These are phyloP conservation scores for Dipodascopsis uninucleata DNA, from an alignment of 805 yeast species.

Conservation along the genomic window DNA sequence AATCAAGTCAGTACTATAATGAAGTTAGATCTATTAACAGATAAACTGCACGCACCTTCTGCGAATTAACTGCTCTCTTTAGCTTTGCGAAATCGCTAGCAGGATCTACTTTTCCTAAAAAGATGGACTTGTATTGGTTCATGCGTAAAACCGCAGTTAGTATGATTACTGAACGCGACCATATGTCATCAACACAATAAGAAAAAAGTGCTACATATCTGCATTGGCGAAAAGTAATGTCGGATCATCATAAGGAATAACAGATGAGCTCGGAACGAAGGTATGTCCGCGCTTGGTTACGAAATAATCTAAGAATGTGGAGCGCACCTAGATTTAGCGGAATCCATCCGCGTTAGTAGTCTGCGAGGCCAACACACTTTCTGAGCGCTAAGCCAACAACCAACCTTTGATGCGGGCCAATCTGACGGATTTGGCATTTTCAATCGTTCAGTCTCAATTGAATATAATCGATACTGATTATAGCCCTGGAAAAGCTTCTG, in stretches of 20 bases:
- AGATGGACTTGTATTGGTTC: slow-evolving; percentile 98
- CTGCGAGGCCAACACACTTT: background rate
- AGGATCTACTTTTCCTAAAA: slow-evolving; percentile 96
- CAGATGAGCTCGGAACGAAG: slow-evolving; percentile 88
- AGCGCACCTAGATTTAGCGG: slow-evolving; percentile 54
- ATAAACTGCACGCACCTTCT: slow-evolving; percentile 46
- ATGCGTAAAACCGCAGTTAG: slow-evolving; percentile 40
- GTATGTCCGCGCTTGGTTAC: slow-evolving; percentile 60
- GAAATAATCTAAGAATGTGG: slow-evolving; percentile 81
- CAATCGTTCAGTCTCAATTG: too few relatives aligned
- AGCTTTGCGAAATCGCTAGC: slow-evolving; percentile 77
- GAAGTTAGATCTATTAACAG: background rate
- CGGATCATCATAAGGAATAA: slow-evolving; percentile 97
- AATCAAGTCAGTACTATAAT: background rate
- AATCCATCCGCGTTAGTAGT: background rate
- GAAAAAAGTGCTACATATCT: slow-evolving; percentile 44
- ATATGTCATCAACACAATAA: slow-evolving; percentile 2
- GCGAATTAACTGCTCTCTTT: slow-evolving; percentile 91
- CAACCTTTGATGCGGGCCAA: slow-evolving; percentile 26
- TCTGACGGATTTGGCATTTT: slow-evolving; percentile 16
- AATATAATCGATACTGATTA: too few relatives aligned
- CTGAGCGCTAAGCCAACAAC: background rate
- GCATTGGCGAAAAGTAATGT: slow-evolving; percentile 95
- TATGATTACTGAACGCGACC: slow-evolving; percentile 1
- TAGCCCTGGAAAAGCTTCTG: too few relatives aligned